phyloP scores from a whole-genome alignment of 139 green algal genomes.

The Spirogloea muscicola region DNA sequence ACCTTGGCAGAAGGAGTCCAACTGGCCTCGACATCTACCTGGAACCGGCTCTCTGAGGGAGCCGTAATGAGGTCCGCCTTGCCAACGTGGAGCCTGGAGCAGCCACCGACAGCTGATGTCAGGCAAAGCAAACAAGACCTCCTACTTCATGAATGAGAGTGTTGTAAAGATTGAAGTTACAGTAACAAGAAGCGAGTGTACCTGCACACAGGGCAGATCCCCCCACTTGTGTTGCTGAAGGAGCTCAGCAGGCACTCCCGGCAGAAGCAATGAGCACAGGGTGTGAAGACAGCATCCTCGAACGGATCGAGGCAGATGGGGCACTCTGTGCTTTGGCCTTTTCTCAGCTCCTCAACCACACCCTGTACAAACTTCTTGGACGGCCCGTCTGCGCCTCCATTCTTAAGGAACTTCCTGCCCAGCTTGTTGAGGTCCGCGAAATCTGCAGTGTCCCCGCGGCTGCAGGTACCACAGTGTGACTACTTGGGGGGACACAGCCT shows the following conservation, averaged over 20 bases:
- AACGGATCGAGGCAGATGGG: slow-evolving; percentile 36
- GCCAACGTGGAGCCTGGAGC: not conserved
- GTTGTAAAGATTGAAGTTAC: slow-evolving; percentile 5
- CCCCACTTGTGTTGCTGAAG: not conserved
- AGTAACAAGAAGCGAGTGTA: too few species aligned
- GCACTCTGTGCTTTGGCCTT: slow-evolving; percentile 29
- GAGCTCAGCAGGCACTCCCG: slow-evolving; percentile 70
- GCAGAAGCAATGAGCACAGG: slow-evolving; percentile 77
- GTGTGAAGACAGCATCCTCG: slow-evolving; percentile 42
- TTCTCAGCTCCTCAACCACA: slow-evolving; percentile 28
- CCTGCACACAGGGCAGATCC: slow-evolving; percentile 12
- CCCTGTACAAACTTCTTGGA: slow-evolving; percentile 8
- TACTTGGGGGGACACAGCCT: too few species aligned
- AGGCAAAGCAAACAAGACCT: not conserved
- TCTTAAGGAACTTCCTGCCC: not conserved
- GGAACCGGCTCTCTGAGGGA: slow-evolving; percentile 32
- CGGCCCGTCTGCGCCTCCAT: not conserved
- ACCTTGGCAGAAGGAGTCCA: slow-evolving; percentile 42
- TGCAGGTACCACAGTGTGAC: slow-evolving; percentile 4
- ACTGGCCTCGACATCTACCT: slow-evolving; percentile 30
- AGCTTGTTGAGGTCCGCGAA: slow-evolving; percentile 12
- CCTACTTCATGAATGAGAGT: slow-evolving; percentile 1
- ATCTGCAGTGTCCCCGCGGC: slow-evolving; percentile 20
- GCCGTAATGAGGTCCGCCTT: slow-evolving; percentile 2
- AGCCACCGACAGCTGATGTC: not conserved